Conservation (phyloP, 345 rosid genomes). For the Cochlearia excelsa region DNA sequence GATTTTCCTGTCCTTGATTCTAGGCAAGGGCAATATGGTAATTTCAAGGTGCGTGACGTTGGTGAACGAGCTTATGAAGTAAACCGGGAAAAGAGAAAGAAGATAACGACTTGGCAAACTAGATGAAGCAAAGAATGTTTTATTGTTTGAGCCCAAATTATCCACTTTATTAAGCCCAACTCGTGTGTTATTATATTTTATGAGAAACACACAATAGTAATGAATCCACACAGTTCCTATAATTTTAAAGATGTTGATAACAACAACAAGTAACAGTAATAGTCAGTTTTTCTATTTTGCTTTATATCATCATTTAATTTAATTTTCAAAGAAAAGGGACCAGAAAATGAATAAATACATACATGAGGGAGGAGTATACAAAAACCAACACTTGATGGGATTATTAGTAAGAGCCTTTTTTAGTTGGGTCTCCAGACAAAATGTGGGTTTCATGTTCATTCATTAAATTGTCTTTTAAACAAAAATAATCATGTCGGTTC, state of each 20-base stretch:
- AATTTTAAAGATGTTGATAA: too few relatives aligned
- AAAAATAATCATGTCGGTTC: slow-evolving; percentile 30
- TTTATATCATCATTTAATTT: neutral
- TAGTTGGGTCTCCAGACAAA: slow-evolving; percentile 26
- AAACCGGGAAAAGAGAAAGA: neutral
- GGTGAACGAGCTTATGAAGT: too few relatives aligned
- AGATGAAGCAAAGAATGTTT: slow-evolving; percentile 30
- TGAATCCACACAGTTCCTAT: too few relatives aligned
- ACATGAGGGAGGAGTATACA: slow-evolving; percentile 25
- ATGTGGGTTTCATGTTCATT: slow-evolving; percentile 33
- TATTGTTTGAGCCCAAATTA: neutral
- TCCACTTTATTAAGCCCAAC: too few relatives aligned
- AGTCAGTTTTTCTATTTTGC: too few relatives aligned
- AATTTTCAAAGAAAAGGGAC: neutral
- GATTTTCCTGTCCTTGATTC: slow-evolving; percentile 16
- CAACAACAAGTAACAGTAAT: too few relatives aligned
- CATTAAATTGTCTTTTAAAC: slow-evolving; percentile 18
- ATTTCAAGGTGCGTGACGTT: neutral
- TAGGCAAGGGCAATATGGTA: slow-evolving; percentile 20
- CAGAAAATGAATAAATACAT: neutral
- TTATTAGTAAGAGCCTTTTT: slow-evolving; percentile 10
- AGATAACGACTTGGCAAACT: slow-evolving; percentile 26
- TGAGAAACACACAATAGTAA: too few relatives aligned
- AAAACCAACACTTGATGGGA: slow-evolving; percentile 30
- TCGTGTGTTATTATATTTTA: too few relatives aligned